These are phyloP conservation scores for Chloropicon primus DNA, from an alignment of 139 green algal species.

Conservation along the genomic window DNA sequence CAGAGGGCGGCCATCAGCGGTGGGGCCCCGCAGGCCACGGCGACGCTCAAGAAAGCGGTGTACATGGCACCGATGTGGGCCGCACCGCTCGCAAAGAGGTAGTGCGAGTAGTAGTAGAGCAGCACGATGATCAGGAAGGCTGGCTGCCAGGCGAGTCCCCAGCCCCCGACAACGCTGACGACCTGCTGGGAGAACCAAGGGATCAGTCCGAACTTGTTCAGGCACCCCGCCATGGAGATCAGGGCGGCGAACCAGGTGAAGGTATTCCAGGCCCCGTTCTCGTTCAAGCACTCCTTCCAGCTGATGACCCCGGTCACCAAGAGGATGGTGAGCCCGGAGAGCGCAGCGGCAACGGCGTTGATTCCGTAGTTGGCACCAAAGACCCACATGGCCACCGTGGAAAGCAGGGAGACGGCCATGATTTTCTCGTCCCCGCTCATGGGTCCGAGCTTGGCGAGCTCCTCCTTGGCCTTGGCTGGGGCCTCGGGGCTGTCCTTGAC, in stretches of 20 bases:
- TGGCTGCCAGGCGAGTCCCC: constrained; percentile 88
- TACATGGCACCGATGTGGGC: constrained; percentile 99
- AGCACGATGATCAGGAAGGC: constrained; percentile 77
- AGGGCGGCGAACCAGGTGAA: constrained; percentile 98
- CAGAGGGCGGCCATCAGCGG: constrained; percentile 59
- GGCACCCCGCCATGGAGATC: constrained; percentile 88
- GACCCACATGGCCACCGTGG: constrained; percentile 86
- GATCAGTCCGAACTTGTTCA: constrained; percentile 99
- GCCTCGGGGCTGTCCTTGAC: constrained; percentile 93
- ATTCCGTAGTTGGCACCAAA: constrained; percentile 74
- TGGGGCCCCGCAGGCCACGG: constrained; percentile 73
- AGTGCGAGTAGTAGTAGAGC: constrained; percentile 99
- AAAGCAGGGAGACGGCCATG: constrained; percentile 64
- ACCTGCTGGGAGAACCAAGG: constrained; percentile 82
- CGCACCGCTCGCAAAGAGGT: constrained; percentile 94
- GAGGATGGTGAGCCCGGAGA: constrained; percentile 85
- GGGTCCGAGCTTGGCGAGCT: constrained; percentile 87
- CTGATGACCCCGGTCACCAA: constrained; percentile 79
- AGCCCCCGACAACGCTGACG: constrained; percentile 54
- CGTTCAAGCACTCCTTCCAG: constrained; percentile 60
- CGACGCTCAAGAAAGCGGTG: constrained; percentile 94
- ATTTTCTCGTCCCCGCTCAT: constrained; percentile 92
- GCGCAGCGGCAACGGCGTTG: constrained; percentile 85
- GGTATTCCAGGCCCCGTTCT: constrained; percentile 86
- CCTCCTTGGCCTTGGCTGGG: constrained; percentile 48